Evolutionary conservation across 768 basidiomycete species (phyloP), one percentile per base, ranked within the genome.

Genomic region (Serendipita sp.): DNA sequence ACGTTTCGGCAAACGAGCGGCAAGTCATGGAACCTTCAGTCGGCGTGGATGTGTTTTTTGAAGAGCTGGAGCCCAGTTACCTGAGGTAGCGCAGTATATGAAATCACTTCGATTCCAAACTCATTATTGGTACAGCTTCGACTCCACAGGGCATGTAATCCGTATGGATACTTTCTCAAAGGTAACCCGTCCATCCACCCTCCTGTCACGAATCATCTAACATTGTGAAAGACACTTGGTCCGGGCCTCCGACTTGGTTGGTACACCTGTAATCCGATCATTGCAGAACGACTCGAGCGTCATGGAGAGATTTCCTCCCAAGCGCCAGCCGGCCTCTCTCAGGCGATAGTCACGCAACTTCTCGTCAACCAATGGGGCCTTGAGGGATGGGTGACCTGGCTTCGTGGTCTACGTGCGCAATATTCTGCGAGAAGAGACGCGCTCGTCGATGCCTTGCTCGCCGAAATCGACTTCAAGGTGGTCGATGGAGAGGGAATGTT

Each of bases 151-250:
- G 2, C 81, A 90, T 31, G 90, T 94, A 44, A 82, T 94, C 63
- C 84, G 88, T 2, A 73, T 92, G 38, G 90, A 92, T 68, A 84
- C 84, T 0, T 88, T 88, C 70, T 85, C 83, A 41, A 89, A 88
- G 81, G 84, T 81, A 51, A 38, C 65, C 28, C 17, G 16, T 17
- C 11, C 22, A 9, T 34, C 31, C 20, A 16, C 26, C 3, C 9
- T 16, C 13, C 38, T 62, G 16, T 69, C 38, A 38, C 38, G 38
- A 38, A 7, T 38, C 7, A 38, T 38, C n/a, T 5, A 38, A 62
- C 66, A 67, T 68, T 13, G 20, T 3, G 22, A 44, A 61, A 43
- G 42, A 86, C 83, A 2, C 80, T 90, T 51, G 85, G 85, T 2
- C 89, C 89, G 2, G 90, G 88, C 2, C 80, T 80, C 61, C 80